These are phyloP conservation scores for Thermochaetoides thermophila DNA, from an alignment of 495 filamentous ascomycete species.

Conservation along the genomic window DNA sequence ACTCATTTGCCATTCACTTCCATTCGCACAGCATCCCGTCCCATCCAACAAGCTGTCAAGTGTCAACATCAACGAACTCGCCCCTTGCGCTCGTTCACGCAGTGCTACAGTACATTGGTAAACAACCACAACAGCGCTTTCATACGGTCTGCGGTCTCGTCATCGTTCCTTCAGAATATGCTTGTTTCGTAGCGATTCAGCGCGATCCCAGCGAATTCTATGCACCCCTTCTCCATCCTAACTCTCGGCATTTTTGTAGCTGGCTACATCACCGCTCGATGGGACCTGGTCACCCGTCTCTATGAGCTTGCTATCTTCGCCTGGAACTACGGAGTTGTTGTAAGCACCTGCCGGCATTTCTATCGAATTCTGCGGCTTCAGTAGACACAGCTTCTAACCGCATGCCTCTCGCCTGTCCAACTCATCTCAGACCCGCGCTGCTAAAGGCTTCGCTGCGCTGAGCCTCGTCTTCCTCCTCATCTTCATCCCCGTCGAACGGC, in stretches of 20 bases:
- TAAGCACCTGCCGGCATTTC: slow-evolving; percentile 30
- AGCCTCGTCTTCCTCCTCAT: slow-evolving; percentile 28
- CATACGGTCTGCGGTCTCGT: no score
- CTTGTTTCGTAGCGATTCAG: no score
- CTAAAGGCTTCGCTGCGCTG: slow-evolving; percentile 28
- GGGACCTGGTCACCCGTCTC: slow-evolving; percentile 88
- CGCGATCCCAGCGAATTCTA: slow-evolving; percentile 39
- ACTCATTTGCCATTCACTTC: no score
- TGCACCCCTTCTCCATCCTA: slow-evolving; percentile 92
- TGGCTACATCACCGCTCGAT: slow-evolving; percentile 96
- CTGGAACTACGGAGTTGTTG: slow-evolving; percentile 96
- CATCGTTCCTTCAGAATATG: no score
- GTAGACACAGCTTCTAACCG: background rate
- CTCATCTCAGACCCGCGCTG: slow-evolving; percentile 23
- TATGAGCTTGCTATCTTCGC: slow-evolving; percentile 95
- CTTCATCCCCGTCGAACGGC: slow-evolving; percentile 32
- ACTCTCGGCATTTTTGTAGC: slow-evolving; percentile 96
- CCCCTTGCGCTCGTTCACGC: no score
- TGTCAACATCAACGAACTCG: no score
- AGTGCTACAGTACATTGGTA: no score
- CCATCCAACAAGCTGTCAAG: no score
- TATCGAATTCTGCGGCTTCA: no score
- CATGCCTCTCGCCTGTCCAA: background rate
- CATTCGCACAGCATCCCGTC: no score
- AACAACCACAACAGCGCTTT: no score